Evolutionary conservation across 2,329 filamentous ascomycete species (phyloP).

Genomic region (Diplocarpon mali): DNA sequence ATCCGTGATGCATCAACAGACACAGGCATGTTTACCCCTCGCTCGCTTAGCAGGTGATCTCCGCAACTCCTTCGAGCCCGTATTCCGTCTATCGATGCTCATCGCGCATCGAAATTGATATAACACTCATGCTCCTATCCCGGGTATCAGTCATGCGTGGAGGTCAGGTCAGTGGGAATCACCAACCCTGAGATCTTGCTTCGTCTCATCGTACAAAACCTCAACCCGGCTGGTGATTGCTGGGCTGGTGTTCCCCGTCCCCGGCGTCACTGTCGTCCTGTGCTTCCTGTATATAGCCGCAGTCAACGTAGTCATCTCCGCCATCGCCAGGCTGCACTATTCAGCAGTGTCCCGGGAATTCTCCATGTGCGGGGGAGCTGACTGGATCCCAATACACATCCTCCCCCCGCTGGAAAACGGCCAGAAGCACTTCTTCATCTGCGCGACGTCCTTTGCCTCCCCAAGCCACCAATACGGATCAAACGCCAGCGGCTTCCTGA

Average conservation of each 20-base stretch:
- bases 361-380: neutral
- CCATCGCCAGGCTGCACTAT: constrained; percentile 33
- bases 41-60: too few species aligned
- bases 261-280: constrained; percentile 26
- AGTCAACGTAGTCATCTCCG: constrained; percentile 38
- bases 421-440: constrained; percentile 42
- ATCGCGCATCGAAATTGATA: too few species aligned
- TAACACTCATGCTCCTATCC: too few species aligned
- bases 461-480: constrained; percentile 40
- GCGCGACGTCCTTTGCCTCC: constrained; percentile 26
- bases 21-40: too few species aligned
- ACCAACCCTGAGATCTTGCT: constrained; percentile 10
- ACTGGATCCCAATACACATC: constrained; percentile 48
- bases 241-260: constrained; percentile 27
- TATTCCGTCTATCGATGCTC: too few species aligned
- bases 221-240: constrained; percentile 33
- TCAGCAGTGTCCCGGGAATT: neutral
- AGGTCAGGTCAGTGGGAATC: too few species aligned
- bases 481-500: constrained; percentile 37
- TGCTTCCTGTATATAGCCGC: constrained; percentile 36
- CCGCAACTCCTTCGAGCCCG: too few species aligned
- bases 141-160: too few species aligned
- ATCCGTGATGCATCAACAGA: too few species aligned
- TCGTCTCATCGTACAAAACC: constrained; percentile 30
- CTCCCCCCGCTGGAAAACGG: constrained; percentile 56